phyloP scores from a whole-genome alignment of 2,329 filamentous ascomycete species.

The Talaromyces sp. region DNA sequence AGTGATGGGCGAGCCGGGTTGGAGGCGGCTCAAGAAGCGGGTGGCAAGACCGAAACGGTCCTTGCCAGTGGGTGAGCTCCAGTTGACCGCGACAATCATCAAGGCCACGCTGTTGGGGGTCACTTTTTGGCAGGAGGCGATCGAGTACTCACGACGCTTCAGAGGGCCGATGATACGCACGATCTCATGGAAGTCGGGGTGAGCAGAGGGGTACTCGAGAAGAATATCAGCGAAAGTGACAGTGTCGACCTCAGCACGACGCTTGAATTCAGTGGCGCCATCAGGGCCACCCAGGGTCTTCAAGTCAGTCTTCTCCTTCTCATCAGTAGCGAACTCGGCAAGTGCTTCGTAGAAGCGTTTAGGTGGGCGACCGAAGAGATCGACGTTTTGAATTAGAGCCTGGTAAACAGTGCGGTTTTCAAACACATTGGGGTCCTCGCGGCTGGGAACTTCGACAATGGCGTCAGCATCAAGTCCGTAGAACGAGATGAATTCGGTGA shows the following conservation, averaged over 20 bases:
- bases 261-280: constrained; percentile 88
- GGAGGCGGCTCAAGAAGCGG: constrained; percentile 78
- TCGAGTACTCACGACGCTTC: constrained; percentile 98
- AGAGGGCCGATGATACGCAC: constrained; percentile 83
- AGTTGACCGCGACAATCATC: constrained; percentile 96
- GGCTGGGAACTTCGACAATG: constrained; percentile 86
- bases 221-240: constrained; percentile 89
- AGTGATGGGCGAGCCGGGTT: constrained; percentile 76
- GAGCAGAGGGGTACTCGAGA: constrained; percentile 85
- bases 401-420: constrained; percentile 94
- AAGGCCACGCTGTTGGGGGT: constrained; percentile 86
- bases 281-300: constrained; percentile 74
- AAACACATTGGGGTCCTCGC: constrained; percentile 71
- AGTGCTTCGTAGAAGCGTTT: constrained; percentile 98
- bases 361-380: constrained; percentile 94
- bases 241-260: constrained; percentile 85
- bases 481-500: constrained; percentile 82
- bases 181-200: constrained; percentile 84
- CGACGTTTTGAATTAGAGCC: constrained; percentile 85
- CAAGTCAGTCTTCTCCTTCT: constrained; percentile 79
- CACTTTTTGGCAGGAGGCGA: constrained; percentile 94
- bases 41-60: constrained; percentile 92
- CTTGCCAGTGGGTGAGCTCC: constrained; percentile 85
- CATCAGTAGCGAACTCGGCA: constrained; percentile 80
- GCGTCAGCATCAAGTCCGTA: constrained; percentile 83